These are phyloP conservation scores for Rhodotorula sp. DNA, from an alignment of 1,284 basidiomycete genomes.

Conservation along the genomic window DNA sequence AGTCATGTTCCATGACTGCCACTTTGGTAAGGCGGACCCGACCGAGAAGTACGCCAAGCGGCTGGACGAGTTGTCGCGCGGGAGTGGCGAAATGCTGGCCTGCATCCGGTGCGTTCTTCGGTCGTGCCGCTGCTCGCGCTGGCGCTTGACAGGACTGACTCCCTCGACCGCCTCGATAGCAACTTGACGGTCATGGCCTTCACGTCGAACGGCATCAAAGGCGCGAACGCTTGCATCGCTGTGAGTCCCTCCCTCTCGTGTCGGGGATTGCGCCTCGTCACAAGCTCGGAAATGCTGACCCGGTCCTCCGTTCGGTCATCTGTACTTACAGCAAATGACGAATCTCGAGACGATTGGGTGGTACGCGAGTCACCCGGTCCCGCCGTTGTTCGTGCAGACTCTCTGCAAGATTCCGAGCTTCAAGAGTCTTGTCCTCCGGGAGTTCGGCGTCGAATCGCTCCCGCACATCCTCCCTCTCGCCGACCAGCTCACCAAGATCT, in stretches of 20 bases:
- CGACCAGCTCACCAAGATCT: not conserved
- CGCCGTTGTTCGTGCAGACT: not conserved
- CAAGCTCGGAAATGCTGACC: too few species aligned
- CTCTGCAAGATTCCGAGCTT: not conserved
- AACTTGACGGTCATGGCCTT: not conserved
- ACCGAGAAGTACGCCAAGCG: not conserved
- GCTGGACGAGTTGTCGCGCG: not conserved
- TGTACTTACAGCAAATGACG: not conserved
- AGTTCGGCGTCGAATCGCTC: slow-evolving; percentile 1
- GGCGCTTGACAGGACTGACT: not conserved
- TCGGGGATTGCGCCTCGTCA: too few species aligned
- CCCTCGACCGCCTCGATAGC: not conserved
- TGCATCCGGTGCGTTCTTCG: not conserved
- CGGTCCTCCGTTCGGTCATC: not conserved
- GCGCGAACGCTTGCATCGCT: not conserved
- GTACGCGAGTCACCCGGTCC: not conserved
- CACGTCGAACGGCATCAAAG: not conserved
- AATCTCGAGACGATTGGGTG: not conserved
- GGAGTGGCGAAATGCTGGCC: not conserved
- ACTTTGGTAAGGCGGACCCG: not conserved
- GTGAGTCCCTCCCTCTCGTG: not conserved
- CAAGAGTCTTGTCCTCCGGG: not conserved
- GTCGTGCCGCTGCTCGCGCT: not conserved
- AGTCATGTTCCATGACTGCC: not conserved
- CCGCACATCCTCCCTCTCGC: slow-evolving; percentile 10